These are phyloP conservation scores for Umbelopsis vinacea DNA, from an alignment of 192 early-diverging fungal genomes.

Conservation along the genomic window DNA sequence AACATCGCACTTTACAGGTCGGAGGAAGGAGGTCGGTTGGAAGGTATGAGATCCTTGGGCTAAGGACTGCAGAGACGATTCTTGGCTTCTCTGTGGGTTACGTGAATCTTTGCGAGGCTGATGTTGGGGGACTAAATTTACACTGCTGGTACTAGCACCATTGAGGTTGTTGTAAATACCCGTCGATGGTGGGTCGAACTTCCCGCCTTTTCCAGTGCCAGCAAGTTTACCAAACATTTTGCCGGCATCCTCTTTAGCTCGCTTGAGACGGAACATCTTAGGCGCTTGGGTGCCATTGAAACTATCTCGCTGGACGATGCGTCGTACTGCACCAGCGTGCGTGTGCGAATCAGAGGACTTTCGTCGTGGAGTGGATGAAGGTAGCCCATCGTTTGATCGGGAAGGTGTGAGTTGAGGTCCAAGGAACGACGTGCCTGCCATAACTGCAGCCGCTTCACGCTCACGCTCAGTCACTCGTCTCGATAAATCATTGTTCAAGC, in stretches of 20 bases:
- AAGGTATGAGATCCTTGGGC: constrained; percentile 43
- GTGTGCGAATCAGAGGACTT: constrained; percentile 30
- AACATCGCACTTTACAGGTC: constrained; percentile 52
- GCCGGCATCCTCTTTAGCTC: constrained; percentile 44
- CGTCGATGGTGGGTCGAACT: not conserved
- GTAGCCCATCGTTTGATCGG: not conserved
- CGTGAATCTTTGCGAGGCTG: constrained; percentile 35
- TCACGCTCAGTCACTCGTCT: constrained; percentile 40
- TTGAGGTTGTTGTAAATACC: constrained; percentile 1
- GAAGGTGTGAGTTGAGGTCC: constrained; percentile 14
- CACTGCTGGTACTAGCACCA: constrained; percentile 7
- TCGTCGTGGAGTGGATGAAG: constrained; percentile 23
- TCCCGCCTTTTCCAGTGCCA: constrained; percentile 16
- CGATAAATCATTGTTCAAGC: constrained; percentile 61
- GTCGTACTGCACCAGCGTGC: constrained; percentile 22
- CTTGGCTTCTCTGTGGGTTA: constrained; percentile 27
- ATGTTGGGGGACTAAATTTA: constrained; percentile 19
- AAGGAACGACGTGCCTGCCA: constrained; percentile 44
- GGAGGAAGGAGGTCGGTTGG: constrained; percentile 44
- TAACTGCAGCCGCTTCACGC: constrained; percentile 42
- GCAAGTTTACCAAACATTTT: constrained; percentile 44
- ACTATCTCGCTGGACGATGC: constrained; percentile 40
- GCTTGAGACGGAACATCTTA: constrained; percentile 62
- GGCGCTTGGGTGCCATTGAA: constrained; percentile 42
- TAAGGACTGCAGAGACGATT: constrained; percentile 2